Base-by-base conservation (phyloP, 257 asterid species). In the Lavandula angustifolia region DNA sequence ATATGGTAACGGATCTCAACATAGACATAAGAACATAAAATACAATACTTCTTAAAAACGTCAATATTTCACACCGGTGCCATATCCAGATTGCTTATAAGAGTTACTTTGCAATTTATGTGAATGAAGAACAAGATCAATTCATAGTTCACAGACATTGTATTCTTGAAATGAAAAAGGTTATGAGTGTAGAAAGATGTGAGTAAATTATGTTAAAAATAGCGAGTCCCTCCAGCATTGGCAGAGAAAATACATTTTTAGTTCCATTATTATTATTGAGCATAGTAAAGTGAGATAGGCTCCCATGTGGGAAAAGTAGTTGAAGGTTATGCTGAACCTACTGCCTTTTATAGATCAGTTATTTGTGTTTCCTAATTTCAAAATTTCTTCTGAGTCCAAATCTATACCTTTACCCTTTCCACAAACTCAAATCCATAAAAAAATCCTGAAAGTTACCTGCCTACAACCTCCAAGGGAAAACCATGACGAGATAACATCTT, bases 291-390 rank as follows among this genome's bases (percentile, higher is more conserved):
- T 65, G 53, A 29, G 34, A 10, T 10, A 29, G 5, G 40, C 12
- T 13, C 43, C 56, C 44, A 47, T 62, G 53, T 33, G 46, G 52
- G 9, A 62, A 47, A 33, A 62, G 56, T 43, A 29, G 17, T 38
- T 53, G 5, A 27, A 29, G 40, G 16, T 43, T 48, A 7, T 44
- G 66, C 66, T 61, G 31, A 18, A 50, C 31, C 35, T 62, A 48
- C 14, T 62, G 68, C 48, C 27, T 62, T 33, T 4, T 53, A 62
- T 47, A 12, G 44, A 48, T 49, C 49, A 49, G 12, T 63, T 17
- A 38, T 17, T 48, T 62, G 12, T 62, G 57, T 33, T 54, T 13
- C 57, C 34, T 13, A 13, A 34, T 47, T 34, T 62, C 12, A 18
- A 38, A 42, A 31, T 46, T 46, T 14, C 8, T 10, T 27, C n/a